Evolutionary conservation across 805 yeast genomes (phyloP), one percentile per base, ranked within the genome.

Genomic region (Jamesozyma lodderae): DNA sequence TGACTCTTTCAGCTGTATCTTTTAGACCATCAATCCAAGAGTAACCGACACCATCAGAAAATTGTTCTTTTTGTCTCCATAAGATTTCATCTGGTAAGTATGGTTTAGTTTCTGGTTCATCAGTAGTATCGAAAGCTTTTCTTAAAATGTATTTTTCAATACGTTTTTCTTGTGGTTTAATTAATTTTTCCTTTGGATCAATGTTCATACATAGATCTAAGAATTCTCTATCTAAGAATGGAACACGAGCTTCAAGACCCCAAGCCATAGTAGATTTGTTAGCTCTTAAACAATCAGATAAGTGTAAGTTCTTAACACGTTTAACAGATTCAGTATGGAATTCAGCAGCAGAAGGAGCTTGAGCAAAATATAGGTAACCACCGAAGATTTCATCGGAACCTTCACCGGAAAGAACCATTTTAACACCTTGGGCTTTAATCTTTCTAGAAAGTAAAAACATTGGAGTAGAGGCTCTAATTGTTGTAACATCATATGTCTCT

Each of bases 21-120:
- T 92, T 92, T 61, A 92, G 76, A 40, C 94, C 87, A 64, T 92
- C 99, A 58, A 92, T 92, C 99, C 99, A 92, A 11, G 96, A 86
- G 75, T 92, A 92, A 48, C 99, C 99, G 43, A 92, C 99, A 67
- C 99, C 99, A 59, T 92, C 99, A 38, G 95, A 83, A 70, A 92
- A 92, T 70, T 92, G 99, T 70, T 92, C 99, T 79, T 92, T 92
- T 72, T 92, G 99, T 77, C 99, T 85, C 96, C 96, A 92, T 59
- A 92, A 72, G 59, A 92, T 90, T 69, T 92, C 97, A 41, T 82
- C 77, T 46, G 99, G 99, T 62, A 92, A 75, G 73, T 92, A 92
- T 54, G 96, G 94, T 58, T 75, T 71, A 41, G 63, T 76, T 34
- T 59, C 55, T 43, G 94, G 86, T 46, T 84, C 94, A 59, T 83